Conservation (phyloP, 805 yeast species). For the Yarrowia divulgata region DNA sequence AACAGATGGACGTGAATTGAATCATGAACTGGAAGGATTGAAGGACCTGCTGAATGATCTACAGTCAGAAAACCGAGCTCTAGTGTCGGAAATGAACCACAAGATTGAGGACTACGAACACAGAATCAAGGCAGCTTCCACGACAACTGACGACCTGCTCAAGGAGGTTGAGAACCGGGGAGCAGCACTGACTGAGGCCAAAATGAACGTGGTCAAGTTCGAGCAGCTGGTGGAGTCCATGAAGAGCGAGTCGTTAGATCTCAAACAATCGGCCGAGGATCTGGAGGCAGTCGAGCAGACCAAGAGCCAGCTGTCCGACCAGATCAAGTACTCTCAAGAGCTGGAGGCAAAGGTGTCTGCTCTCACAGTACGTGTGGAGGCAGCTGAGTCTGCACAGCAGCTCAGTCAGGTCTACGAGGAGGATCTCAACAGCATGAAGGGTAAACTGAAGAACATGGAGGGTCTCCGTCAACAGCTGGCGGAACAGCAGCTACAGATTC, state of each 20-base stretch:
- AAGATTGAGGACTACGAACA: constrained; percentile 33
- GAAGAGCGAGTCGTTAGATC: constrained; percentile 16
- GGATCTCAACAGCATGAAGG: constrained; percentile 57
- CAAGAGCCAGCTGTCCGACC: constrained; percentile 50
- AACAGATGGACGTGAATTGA: constrained; percentile 15
- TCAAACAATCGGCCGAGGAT: constrained; percentile 35
- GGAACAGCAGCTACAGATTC: constrained; percentile 59
- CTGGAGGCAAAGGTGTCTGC: constrained; percentile 61
- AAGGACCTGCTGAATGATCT: constrained; percentile 18
- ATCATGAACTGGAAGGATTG: constrained; percentile 15
- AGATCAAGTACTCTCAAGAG: constrained; percentile 56
- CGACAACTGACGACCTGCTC: constrained; percentile 37
- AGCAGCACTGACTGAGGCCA: constrained; percentile 18
- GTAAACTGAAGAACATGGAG: constrained; percentile 54
- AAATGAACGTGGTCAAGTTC: constrained; percentile 39
- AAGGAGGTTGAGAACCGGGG: constrained; percentile 37
- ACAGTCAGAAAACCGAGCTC: constrained; percentile 3
- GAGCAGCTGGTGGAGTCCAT: constrained; percentile 41
- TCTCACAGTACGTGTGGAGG: constrained; percentile 61
- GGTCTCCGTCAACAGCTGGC: constrained; percentile 56
- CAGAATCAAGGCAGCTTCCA: constrained; percentile 24
- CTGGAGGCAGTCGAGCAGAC: constrained; percentile 41
- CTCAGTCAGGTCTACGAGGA: constrained; percentile 62
- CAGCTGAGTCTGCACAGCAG: constrained; percentile 56
- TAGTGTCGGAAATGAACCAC: constrained; percentile 27